These are phyloP conservation scores for Irpex rosettiformis DNA, from an alignment of 1,284 basidiomycete genomes.

Conservation along the genomic window DNA sequence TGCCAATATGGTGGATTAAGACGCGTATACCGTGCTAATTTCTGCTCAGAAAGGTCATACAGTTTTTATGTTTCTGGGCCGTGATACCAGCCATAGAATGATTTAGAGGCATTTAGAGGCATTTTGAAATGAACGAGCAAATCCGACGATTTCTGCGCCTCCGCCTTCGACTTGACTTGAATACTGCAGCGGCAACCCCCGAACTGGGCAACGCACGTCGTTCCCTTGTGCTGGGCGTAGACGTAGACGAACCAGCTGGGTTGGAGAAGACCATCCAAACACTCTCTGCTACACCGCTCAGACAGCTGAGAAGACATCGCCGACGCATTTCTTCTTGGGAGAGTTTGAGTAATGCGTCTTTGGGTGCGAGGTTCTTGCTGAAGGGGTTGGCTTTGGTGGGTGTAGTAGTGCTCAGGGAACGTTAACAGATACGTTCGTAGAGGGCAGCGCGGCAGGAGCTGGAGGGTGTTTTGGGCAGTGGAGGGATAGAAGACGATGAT, in stretches of 20 bases:
- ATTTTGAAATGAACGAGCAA: constrained; percentile 61
- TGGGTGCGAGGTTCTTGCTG: constrained; percentile 34
- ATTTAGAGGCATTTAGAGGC: no score
- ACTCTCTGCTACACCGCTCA: constrained; percentile 75
- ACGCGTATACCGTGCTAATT: no score
- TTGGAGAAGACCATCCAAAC: constrained; percentile 82
- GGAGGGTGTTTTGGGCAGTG: constrained; percentile 63
- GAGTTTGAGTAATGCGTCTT: constrained; percentile 65
- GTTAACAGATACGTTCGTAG: constrained; percentile 72
- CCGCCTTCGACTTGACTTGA: constrained; percentile 72
- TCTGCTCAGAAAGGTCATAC: no score
- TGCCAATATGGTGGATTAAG: no score
- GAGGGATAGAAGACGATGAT: no score
- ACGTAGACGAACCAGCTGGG: constrained; percentile 40
- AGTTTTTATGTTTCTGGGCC: no score
- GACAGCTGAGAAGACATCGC: constrained; percentile 70
- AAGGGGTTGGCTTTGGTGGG: constrained; percentile 51
- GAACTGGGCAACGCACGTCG: constrained; percentile 60
- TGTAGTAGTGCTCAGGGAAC: constrained; percentile 54
- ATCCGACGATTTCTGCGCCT: constrained; percentile 68
- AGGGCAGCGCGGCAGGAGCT: constrained; percentile 72
- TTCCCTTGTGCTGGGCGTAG: constrained; percentile 54
- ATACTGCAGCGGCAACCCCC: constrained; percentile 61
- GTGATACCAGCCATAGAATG: no score
- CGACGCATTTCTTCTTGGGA: constrained; percentile 73